A percentile compares a stretch with the other conserved stretches of the same genome.
Evolutionary conservation across 2,329 filamentous ascomycete species (phyloP).

Genomic region (Phymatotrichopsis omnivora): DNA sequence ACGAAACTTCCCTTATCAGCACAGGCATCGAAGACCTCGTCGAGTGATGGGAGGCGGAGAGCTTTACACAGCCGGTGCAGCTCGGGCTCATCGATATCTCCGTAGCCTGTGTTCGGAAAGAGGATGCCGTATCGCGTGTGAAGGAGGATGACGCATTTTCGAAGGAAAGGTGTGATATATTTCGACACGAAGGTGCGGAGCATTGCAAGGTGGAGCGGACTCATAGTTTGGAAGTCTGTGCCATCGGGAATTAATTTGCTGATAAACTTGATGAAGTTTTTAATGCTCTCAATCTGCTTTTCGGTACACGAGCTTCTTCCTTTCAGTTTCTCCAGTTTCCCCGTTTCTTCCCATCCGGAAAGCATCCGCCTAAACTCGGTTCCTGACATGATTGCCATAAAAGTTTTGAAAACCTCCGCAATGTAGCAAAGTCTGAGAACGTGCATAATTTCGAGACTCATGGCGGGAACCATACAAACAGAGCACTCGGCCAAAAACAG

Average conservation of each 20-base stretch:
- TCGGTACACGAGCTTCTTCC: slow-evolving; percentile 18
- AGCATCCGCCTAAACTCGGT: not conserved
- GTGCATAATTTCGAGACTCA: slow-evolving; percentile 65
- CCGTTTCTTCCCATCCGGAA: not conserved
- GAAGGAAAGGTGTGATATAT: slow-evolving; percentile 82
- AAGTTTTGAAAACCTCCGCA: slow-evolving; percentile 78
- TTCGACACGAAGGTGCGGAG: slow-evolving; percentile 46
- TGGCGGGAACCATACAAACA: slow-evolving; percentile 56
- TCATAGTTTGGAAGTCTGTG: slow-evolving; percentile 3
- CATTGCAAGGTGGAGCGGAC: slow-evolving; percentile 18
- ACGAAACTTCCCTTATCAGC: slow-evolving; percentile 38
- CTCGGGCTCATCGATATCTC: slow-evolving; percentile 59
- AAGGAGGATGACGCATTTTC: slow-evolving; percentile 73
- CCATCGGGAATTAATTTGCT: not conserved
- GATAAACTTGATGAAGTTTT: slow-evolving; percentile 11
- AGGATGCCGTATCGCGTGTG: slow-evolving; percentile 83
- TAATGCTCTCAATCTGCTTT: slow-evolving; percentile 20
- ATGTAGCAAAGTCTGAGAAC: slow-evolving; percentile 78
- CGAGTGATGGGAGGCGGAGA: slow-evolving; percentile 65
- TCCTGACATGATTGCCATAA: slow-evolving; percentile 42
- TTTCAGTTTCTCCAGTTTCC: slow-evolving; percentile 1
- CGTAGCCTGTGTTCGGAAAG: slow-evolving; percentile 60
- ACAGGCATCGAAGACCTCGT: slow-evolving; percentile 61
- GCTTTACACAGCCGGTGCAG: slow-evolving; percentile 68
- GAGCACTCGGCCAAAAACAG: slow-evolving; percentile 72